A percentile compares a stretch with the other conserved stretches of the same genome.
phyloP scores from a whole-genome alignment of 2,329 filamentous ascomycete genomes.

The Fusarium denticulatum region DNA sequence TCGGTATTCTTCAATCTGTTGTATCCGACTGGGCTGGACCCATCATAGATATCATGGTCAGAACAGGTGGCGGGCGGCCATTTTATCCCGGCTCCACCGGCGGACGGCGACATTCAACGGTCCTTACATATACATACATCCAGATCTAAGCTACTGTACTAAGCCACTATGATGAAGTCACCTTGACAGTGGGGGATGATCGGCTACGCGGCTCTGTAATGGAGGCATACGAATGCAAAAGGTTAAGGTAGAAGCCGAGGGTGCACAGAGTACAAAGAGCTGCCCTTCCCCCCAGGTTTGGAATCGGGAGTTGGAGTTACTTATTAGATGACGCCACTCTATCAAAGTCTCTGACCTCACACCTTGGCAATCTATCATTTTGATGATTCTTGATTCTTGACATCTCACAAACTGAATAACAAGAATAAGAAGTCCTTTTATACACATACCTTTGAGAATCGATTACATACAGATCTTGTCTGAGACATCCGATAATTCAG shows the following conservation, averaged over 20 bases:
- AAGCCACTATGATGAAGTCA: constrained; percentile 40
- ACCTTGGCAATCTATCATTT: not conserved
- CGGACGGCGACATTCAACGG: constrained; percentile 8
- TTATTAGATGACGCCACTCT: constrained; percentile 22
- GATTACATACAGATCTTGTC: not conserved
- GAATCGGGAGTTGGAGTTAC: not conserved
- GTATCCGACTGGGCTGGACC: not conserved
- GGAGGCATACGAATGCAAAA: constrained; percentile 15
- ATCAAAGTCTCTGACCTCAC: constrained; percentile 28
- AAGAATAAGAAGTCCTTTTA: not conserved
- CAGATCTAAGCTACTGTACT: constrained; percentile 18
- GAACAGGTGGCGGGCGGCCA: not conserved
- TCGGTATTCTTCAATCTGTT: not conserved
- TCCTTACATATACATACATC: not conserved
- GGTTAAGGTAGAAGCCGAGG: not conserved
- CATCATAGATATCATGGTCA: not conserved
- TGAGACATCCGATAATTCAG: not conserved
- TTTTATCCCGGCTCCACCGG: constrained; percentile 5
- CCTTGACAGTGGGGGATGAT: constrained; percentile 11
- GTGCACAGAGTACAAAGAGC: constrained; percentile 29
- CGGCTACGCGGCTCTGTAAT: constrained; percentile 19
- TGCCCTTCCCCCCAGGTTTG: not conserved
- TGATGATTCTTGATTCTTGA: not conserved
- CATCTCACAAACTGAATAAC: not conserved
- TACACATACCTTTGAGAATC: not conserved